A percentile compares a stretch with the other conserved stretches of the same genome.
Conservation (phyloP, 345 rosid genomes). For the Capsella bursapastoris region DNA sequence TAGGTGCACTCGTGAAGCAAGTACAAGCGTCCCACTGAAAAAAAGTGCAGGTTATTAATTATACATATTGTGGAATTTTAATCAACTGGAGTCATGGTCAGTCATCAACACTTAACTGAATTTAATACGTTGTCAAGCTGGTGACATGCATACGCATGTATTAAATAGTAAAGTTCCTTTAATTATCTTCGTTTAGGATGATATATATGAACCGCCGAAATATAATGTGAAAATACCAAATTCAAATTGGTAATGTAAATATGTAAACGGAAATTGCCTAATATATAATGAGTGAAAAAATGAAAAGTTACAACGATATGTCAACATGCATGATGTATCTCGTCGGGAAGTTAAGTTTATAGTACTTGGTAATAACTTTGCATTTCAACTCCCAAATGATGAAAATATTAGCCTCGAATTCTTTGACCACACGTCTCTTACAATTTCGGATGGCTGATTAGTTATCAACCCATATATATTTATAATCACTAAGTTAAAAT, state of each 20-base stretch:
- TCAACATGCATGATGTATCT: not conserved
- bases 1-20: slow-evolving; percentile 11
- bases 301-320: not conserved
- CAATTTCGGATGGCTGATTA: not conserved
- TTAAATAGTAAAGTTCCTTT: not conserved
- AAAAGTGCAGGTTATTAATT: not conserved
- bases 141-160: not conserved
- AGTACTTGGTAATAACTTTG: not conserved
- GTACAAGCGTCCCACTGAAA: slow-evolving; percentile 3
- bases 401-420: not conserved
- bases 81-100: slow-evolving; percentile 20
- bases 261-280: slow-evolving; percentile 31
- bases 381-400: slow-evolving; percentile 3
- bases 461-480: no score
- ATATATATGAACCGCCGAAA: not conserved
- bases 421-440: not conserved
- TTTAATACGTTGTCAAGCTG: slow-evolving; percentile 14
- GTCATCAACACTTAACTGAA: not conserved
- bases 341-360: not conserved
- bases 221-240: slow-evolving; percentile 36
- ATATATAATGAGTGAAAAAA: slow-evolving; percentile 11
- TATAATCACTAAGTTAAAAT: not conserved
- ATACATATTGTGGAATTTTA: not conserved
- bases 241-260: slow-evolving; percentile 17
- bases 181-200: not conserved